Base-by-base conservation (phyloP, 495 filamentous ascomycete species). In the Darksidea phi region DNA sequence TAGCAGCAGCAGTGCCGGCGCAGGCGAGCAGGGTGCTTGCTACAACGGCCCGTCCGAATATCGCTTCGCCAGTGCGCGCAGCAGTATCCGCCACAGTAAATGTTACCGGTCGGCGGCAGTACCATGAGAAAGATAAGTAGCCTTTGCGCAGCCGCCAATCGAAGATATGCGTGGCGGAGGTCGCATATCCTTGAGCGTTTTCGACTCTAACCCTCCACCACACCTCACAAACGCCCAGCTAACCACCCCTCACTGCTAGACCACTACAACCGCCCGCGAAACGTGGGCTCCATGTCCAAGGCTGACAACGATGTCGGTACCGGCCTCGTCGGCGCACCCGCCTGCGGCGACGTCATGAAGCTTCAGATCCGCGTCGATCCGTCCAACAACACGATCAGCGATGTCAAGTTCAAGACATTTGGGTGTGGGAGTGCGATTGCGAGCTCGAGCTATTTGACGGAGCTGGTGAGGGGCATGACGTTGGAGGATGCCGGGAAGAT, bases 371-470 rank as follows among this genome's bases (percentile, higher is more conserved):
- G 90, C 55, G 95, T 99, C 67, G 90, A 97, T 77, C 89, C 89
- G 50, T 81, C 86, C 37, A 88, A 85, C 72, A 87, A 95, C 70
- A 91, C 85, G 55, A 99, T 99, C 74, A 84, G 83, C 62, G 95
- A 99, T 62, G 91, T 96, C 67, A 91, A 92, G 73, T 96, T 95
- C 82, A 95, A 99, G 85, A 97, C 95, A 0, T 99, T 99, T 72
- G 95, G 95, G 17, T 99, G 95, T 74, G 95, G 95, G 17, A 90
- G 86, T 42, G 95, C 95, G 32, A 99, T 99, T 74, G 91, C 91
- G 36, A 90, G 86, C 28, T 90, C 85, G 12, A 90, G 86, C 63
- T 97, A 97, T 70, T 72, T 97, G 66, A 97, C 93, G 13, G 91
- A 96, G 74, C 79, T 97, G 48, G 89, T 97, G 50, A 82, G 88